Conservation (phyloP, 2,329 filamentous ascomycete species). For the Xylogone sp. region DNA sequence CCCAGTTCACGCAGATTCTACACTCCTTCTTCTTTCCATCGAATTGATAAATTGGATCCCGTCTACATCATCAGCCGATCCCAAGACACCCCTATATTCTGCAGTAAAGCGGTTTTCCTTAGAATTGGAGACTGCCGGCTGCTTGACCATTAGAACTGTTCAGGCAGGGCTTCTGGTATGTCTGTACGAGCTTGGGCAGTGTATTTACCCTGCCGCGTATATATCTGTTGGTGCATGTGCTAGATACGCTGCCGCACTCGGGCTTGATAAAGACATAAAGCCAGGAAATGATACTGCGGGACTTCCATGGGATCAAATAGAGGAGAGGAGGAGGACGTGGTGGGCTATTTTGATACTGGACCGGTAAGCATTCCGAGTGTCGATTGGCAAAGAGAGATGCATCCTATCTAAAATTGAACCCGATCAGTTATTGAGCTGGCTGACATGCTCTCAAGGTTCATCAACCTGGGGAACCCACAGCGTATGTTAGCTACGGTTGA, state of each 20-base stretch:
- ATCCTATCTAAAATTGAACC: not conserved
- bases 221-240: constrained; percentile 16
- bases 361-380: not conserved
- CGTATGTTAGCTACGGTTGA: constrained; percentile 5
- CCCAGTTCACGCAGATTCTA: constrained; percentile 19
- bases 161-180: constrained; percentile 28
- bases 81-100: constrained; percentile 20
- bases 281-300: not conserved
- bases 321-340: constrained; percentile 6
- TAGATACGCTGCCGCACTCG: not conserved
- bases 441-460: not conserved
- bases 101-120: constrained; percentile 23
- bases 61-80: not conserved
- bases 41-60: constrained; percentile 16
- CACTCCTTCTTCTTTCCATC: constrained; percentile 26
- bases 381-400: no score
- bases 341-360: constrained; percentile 7
- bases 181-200: constrained; percentile 30
- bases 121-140: constrained; percentile 20
- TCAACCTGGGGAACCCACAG: constrained; percentile 7
- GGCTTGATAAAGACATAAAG: not conserved
- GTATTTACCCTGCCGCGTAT: constrained; percentile 33
- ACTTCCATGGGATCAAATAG: not conserved
- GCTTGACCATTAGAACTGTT: constrained; percentile 22
- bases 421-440: not conserved